Base-by-base conservation (phyloP, 2,329 filamentous ascomycete species). In the Trichophyton verrucosum region DNA sequence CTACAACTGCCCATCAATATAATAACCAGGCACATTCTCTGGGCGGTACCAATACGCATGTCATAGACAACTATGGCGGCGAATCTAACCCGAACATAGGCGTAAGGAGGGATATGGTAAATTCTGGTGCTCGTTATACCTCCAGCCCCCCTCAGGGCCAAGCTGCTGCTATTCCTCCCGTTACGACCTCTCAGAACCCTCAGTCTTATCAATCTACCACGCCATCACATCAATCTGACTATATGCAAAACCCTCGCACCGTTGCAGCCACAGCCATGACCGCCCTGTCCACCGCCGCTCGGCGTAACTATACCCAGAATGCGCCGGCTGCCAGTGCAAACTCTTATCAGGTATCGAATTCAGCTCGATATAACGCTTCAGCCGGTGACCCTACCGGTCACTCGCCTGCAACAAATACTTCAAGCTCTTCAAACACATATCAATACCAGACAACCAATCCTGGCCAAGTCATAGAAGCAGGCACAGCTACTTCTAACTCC, bases 191-290 rank as follows among this genome's bases (percentile, higher is more conserved):
- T 38, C 33, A 38, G 33, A 38, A 13, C 33, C 33, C 33, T 15
- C 30, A 24, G 33, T 20, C 40, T 7, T 60, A 56, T 46, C 61
- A 57, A 33, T n/a, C 58, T 8, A 59, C 20, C 20, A 60, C 33
- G 33, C 49, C 3, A 58, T 57, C 36, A 46, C 24, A 63, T 40
- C 61, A 59, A 36, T 57, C 60, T 57, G 44, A 57, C 27, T 64
- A 61, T 47, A 57, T 63, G 24, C 61, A 64, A 44, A 49, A 55
- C 33, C 60, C 60, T 4, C 61, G 64, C 57, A 62, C 55, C 30
- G 61, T 55, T 17, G 63, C 64, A 9, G 64, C 61, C 22, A 60
- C 60, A 27, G 60, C 64, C 13, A 62, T 65, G 63, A 64, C 64
- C 17, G 63, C 61, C 17, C 40, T 65, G 6, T 65, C 64, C 24